phyloP scores from a whole-genome alignment of 2,329 filamentous ascomycete species.

The Xylaria sp. region DNA sequence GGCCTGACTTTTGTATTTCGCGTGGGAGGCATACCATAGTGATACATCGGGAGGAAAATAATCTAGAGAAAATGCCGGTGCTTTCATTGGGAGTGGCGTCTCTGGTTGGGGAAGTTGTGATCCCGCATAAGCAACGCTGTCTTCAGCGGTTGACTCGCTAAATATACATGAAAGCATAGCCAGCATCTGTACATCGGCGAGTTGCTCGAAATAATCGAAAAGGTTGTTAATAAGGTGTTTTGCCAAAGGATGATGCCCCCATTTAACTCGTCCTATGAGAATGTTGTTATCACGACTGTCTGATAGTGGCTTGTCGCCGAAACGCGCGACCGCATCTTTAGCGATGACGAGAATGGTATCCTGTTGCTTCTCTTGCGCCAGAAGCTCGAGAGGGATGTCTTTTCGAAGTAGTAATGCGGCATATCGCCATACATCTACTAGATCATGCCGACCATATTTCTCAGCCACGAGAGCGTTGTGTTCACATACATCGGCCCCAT shows the following conservation, averaged over 20 bases:
- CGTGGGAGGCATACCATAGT: constrained; percentile 57
- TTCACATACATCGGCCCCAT: constrained; percentile 81
- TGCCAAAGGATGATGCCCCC: constrained; percentile 73
- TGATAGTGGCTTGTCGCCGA: constrained; percentile 39
- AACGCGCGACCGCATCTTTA: constrained; percentile 64
- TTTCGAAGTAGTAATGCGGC: constrained; percentile 80
- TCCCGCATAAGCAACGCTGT: constrained; percentile 67
- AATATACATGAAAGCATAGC: constrained; percentile 78
- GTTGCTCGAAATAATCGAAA: constrained; percentile 71
- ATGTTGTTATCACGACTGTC: constrained; percentile 38
- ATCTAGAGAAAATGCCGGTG: constrained; percentile 72
- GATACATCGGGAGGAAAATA: constrained; percentile 71
- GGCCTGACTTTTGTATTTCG: constrained; percentile 61
- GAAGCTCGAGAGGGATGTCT: constrained; percentile 75
- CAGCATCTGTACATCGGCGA: constrained; percentile 74
- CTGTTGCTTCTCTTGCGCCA: constrained; percentile 63
- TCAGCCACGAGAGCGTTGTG: constrained; percentile 85
- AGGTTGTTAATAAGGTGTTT: constrained; percentile 69
- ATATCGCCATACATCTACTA: constrained; percentile 86
- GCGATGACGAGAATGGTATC: constrained; percentile 76
- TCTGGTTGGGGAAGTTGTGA: constrained; percentile 67
- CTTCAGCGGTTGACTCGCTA: constrained; percentile 66
- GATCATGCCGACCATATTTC: constrained; percentile 73
- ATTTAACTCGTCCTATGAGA: constrained; percentile 71
- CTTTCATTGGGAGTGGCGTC: constrained; percentile 72